phyloP scores from a whole-genome alignment of 805 yeast genomes.

The Wickerhamiella kazuoi region DNA sequence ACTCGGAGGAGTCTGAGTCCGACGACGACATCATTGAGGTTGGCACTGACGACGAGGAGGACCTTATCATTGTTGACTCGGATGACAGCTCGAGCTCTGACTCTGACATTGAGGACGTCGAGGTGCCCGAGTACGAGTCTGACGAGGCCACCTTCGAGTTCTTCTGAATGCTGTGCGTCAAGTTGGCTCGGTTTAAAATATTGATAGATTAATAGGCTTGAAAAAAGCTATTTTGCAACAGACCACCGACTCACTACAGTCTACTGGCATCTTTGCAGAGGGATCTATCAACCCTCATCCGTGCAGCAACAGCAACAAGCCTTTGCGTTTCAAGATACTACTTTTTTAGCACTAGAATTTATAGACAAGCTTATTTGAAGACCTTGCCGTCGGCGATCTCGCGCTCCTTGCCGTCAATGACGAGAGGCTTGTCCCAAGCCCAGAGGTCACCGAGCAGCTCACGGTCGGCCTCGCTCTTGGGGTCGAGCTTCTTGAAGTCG shows the following conservation, averaged over 20 bases:
- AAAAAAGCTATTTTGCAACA: background rate
- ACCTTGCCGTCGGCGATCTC: constrained; percentile 97
- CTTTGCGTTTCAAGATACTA: too few species aligned
- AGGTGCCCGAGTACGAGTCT: constrained; percentile 3
- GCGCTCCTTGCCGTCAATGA: constrained; percentile 56
- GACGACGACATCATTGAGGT: constrained; percentile 7
- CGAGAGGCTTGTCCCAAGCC: constrained; percentile 96
- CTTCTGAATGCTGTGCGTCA: background rate
- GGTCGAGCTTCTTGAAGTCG: constrained; percentile 65
- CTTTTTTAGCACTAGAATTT: too few species aligned
- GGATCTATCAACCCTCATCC: too few species aligned
- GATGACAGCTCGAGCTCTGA: background rate
- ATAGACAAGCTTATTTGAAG: constrained; percentile 44
- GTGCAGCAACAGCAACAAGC: too few species aligned
- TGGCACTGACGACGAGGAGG: constrained; percentile 8
- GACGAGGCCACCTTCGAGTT: constrained; percentile 1
- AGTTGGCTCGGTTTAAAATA: too few species aligned
- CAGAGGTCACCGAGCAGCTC: constrained; percentile 76
- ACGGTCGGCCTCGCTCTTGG: constrained; percentile 56
- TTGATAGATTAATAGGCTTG: background rate
- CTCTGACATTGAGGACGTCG: constrained; percentile 5
- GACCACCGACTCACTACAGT: background rate
- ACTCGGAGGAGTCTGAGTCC: constrained; percentile 5
- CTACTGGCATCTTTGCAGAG: too few species aligned
- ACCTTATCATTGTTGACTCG: constrained; percentile 6